Conservation (phyloP, 352 stramenopile species). For the Globisporangium carolinianum region DNA sequence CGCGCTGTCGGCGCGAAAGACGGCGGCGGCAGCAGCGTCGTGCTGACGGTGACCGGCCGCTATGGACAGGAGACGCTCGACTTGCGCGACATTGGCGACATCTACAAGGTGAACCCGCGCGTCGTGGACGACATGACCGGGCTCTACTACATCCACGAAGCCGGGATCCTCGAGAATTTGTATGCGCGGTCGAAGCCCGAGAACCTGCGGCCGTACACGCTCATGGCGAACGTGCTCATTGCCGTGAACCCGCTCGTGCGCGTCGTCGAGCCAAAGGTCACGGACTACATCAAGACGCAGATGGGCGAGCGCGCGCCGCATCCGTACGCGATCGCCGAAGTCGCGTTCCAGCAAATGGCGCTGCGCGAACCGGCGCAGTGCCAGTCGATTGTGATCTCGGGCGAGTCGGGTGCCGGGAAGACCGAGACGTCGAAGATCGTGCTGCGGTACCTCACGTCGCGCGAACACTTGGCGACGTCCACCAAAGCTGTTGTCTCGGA, state of each 20-base stretch:
- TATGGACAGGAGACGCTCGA: slow-evolving; percentile 73
- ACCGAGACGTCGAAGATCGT: slow-evolving; percentile 89
- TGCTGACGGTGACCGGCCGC: slow-evolving; percentile 60
- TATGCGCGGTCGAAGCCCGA: slow-evolving; percentile 63
- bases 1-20: slow-evolving; percentile 2
- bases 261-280: slow-evolving; percentile 74
- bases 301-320: slow-evolving; percentile 81
- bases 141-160: slow-evolving; percentile 88
- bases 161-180: slow-evolving; percentile 79
- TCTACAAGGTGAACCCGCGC: slow-evolving; percentile 84
- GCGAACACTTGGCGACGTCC: slow-evolving; percentile 57
- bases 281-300: slow-evolving; percentile 86
- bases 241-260: slow-evolving; percentile 82
- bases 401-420: slow-evolving; percentile 82
- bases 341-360: slow-evolving; percentile 88
- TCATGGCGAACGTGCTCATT: slow-evolving; percentile 87
- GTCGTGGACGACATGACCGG: slow-evolving; percentile 85
- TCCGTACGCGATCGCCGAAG: slow-evolving; percentile 78
- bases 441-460: slow-evolving; percentile 78
- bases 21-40: slow-evolving; percentile 48
- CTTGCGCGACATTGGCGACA: slow-evolving; percentile 73
- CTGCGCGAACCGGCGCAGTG: slow-evolving; percentile 72
- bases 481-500: slow-evolving; percentile 17
- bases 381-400: slow-evolving; percentile 86
- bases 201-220: slow-evolving; percentile 77